Evolutionary conservation across 768 basidiomycete genomes (phyloP).

Genomic region (Clathrus columnatus): DNA sequence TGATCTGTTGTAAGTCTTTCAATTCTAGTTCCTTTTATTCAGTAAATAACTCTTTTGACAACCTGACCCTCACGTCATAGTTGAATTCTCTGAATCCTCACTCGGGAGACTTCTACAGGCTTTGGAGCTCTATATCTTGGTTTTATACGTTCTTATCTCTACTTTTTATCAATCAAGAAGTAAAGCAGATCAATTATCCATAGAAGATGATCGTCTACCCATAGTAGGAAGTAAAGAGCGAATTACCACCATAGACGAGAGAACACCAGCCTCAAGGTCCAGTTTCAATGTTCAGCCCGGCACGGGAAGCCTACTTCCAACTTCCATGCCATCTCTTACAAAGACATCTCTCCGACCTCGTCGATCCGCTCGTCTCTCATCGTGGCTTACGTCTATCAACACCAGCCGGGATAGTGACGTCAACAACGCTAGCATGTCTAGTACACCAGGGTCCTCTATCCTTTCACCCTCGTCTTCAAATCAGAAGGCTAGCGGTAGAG

Average conservation of each 20-base stretch:
- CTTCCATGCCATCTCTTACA: slow-evolving; percentile 11
- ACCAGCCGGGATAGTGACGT: background rate
- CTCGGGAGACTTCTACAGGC: slow-evolving; percentile 58
- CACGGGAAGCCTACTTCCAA: slow-evolving; percentile 1
- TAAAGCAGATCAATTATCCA: background rate
- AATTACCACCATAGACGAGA: background rate
- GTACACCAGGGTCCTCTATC: background rate
- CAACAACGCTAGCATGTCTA: background rate
- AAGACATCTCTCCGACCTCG: slow-evolving; percentile 16
- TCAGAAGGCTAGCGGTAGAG: background rate
- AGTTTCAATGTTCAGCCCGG: background rate
- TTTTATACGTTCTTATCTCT: slow-evolving; percentile 47
- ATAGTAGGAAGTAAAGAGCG: background rate
- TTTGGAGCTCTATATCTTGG: slow-evolving; percentile 51
- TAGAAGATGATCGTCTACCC: background rate
- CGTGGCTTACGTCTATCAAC: background rate
- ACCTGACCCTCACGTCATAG: slow-evolving; percentile 27
- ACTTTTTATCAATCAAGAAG: slow-evolving; percentile 24
- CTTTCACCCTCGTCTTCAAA: too few species aligned
- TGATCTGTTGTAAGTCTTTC: slow-evolving; percentile 44
- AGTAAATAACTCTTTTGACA: background rate
- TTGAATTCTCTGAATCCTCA: slow-evolving; percentile 58
- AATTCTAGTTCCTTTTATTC: background rate
- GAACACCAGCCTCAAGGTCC: background rate
- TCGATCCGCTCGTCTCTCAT: slow-evolving; percentile 13